A percentile compares a stretch with the other conserved stretches of the same genome.
These are phyloP conservation scores for Pichia deserticola DNA, from an alignment of 805 yeast genomes.

Conservation along the genomic window DNA sequence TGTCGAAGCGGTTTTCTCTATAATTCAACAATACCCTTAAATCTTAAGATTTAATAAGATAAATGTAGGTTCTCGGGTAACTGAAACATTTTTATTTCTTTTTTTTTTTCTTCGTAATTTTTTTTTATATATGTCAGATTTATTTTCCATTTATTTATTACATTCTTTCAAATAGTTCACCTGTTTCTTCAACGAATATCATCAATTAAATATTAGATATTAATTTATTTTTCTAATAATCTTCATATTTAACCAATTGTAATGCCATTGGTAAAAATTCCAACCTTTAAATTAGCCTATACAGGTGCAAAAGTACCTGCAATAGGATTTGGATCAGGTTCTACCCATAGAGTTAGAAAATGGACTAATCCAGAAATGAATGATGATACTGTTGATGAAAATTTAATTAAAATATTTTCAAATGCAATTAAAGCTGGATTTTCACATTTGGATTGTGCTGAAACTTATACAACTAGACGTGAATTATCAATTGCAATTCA, in stretches of 20 bases:
- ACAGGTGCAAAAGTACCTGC: constrained; percentile 32
- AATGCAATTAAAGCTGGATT: constrained; percentile 46
- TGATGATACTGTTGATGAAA: constrained; percentile 25
- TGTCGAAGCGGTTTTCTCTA: too few species aligned
- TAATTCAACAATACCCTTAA: too few species aligned
- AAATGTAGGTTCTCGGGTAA: too few species aligned
- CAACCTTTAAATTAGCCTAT: constrained; percentile 21
- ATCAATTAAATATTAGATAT: not conserved
- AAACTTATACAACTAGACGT: constrained; percentile 50
- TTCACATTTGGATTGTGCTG: constrained; percentile 62
- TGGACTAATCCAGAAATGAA: constrained; percentile 18
- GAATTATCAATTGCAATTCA: constrained; percentile 53
- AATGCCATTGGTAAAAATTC: constrained; percentile 8
- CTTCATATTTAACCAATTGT: not conserved
- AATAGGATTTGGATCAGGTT: constrained; percentile 50
- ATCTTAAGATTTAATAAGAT: too few species aligned
- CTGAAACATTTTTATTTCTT: too few species aligned
- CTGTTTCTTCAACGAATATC: too few species aligned
- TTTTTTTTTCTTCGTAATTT: too few species aligned
- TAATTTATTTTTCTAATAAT: not conserved
- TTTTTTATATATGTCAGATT: too few species aligned
- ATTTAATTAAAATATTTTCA: constrained; percentile 38
- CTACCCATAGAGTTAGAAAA: constrained; percentile 42
- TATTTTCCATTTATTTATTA: too few species aligned
- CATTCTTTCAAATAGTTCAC: too few species aligned